Percentiles rank a stretch among this genome's conserved stretches.
phyloP scores from a whole-genome alignment of 2,329 filamentous ascomycete species.

The Paecilomyces niveus region DNA sequence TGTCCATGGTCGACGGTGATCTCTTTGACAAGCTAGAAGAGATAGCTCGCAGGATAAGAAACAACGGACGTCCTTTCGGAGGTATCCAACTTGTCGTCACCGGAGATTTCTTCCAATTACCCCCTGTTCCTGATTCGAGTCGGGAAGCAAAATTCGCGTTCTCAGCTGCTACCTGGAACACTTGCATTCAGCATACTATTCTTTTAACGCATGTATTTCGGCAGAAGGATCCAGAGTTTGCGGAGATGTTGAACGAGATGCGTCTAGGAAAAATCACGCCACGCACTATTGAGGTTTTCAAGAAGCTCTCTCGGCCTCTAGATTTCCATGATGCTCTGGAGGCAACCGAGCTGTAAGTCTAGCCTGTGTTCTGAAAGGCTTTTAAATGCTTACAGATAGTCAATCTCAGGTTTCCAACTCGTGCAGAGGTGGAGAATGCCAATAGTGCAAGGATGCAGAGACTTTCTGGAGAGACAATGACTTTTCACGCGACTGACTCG shows the following conservation, averaged over 20 bases:
- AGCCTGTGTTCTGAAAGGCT: constrained; percentile 1
- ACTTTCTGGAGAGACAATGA: constrained; percentile 60
- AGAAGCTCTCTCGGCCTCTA: constrained; percentile 62
- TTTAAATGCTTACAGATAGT: neutral
- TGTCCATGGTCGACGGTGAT: constrained; percentile 97
- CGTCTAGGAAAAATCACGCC: constrained; percentile 73
- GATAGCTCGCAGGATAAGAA: constrained; percentile 76
- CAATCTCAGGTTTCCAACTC: constrained; percentile 67
- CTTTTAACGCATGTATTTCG: constrained; percentile 93
- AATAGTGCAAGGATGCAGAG: constrained; percentile 68
- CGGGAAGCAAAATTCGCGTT: constrained; percentile 83
- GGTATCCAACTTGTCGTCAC: constrained; percentile 95
- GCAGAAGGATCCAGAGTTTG: constrained; percentile 85
- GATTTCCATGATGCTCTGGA: constrained; percentile 66
- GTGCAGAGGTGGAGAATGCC: constrained; percentile 79
- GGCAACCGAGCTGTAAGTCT: constrained; percentile 69
- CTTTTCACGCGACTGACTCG: constrained; percentile 67
- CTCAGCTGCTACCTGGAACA: constrained; percentile 84
- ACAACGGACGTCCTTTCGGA: constrained; percentile 87
- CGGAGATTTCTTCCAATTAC: constrained; percentile 95
- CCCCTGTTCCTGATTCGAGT: constrained; percentile 76
- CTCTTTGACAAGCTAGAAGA: constrained; percentile 93
- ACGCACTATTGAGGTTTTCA: constrained; percentile 72
- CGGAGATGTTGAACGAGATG: constrained; percentile 96
- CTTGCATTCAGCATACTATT: constrained; percentile 91